A percentile compares a stretch with the other conserved stretches of the same genome.
Conservation (phyloP, 148 eudicot species). For the Arctostaphylos glauca region DNA sequence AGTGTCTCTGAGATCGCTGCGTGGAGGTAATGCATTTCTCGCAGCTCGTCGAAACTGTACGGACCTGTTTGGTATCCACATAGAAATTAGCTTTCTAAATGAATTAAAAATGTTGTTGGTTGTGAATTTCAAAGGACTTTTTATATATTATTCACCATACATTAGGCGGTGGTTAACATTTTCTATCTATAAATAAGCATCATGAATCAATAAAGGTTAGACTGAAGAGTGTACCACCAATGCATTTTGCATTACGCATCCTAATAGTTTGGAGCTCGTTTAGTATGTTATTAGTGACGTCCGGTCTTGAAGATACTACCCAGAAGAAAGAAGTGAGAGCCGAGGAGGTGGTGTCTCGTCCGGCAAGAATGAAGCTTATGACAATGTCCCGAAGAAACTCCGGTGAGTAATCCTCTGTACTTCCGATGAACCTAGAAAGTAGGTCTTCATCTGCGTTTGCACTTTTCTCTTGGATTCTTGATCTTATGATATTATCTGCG, state of each 20-base stretch:
- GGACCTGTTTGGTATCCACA: too few relatives aligned
- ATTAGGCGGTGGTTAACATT: too few relatives aligned
- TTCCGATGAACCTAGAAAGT: conserved; percentile 54
- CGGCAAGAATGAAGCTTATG: conserved; percentile 61
- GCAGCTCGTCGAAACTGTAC: conserved; percentile 8
- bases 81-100: too few relatives aligned
- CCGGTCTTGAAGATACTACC: conserved; percentile 39
- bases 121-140: too few relatives aligned
- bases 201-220: too few relatives aligned
- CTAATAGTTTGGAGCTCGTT: conserved; percentile 36
- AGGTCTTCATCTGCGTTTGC: conserved; percentile 40
- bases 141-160: too few relatives aligned
- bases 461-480: conserved; percentile 36
- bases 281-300: conserved; percentile 33
- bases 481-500: conserved; percentile 51
- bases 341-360: conserved; percentile 60
- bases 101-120: too few relatives aligned
- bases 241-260: background rate
- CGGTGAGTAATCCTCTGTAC: conserved; percentile 17
- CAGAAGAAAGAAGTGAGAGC: conserved; percentile 69
- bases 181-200: too few relatives aligned
- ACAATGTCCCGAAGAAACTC: conserved; percentile 58
- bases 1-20: conserved; percentile 55
- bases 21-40: conserved; percentile 48
- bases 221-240: conserved; percentile 15